phyloP scores from a whole-genome alignment of 2,329 filamentous ascomycete species.

The Colletotrichum liriopes region DNA sequence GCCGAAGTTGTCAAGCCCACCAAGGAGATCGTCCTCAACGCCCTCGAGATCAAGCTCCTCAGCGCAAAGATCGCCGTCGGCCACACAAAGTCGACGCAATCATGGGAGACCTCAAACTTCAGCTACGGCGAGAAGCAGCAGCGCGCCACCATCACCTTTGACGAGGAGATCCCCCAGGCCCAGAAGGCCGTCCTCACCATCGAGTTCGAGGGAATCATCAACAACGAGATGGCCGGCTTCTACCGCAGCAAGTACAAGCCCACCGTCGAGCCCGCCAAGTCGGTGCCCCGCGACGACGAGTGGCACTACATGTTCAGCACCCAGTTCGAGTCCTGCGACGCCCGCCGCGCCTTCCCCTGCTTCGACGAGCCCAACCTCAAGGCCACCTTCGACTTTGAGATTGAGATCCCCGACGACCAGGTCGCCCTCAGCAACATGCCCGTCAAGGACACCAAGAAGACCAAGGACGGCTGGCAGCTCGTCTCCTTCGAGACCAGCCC shows the following conservation, averaged over 20 bases:
- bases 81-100: slow-evolving; percentile 69
- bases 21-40: slow-evolving; percentile 86
- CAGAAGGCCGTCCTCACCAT: slow-evolving; percentile 78
- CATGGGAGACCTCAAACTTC: slow-evolving; percentile 76
- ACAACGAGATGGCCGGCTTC: slow-evolving; percentile 93
- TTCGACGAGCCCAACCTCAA: slow-evolving; percentile 99
- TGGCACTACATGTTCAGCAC: slow-evolving; percentile 89
- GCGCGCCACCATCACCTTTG: slow-evolving; percentile 84
- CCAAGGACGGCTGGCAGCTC: slow-evolving; percentile 76
- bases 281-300: slow-evolving; percentile 81
- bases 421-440: slow-evolving; percentile 97
- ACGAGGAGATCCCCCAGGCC: slow-evolving; percentile 77
- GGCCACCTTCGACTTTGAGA: slow-evolving; percentile 93
- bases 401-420: slow-evolving; percentile 91
- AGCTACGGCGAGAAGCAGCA: slow-evolving; percentile 88
- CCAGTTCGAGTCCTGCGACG: slow-evolving; percentile 97
- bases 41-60: slow-evolving; percentile 85
- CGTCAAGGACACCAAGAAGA: slow-evolving; percentile 77
- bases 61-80: slow-evolving; percentile 73
- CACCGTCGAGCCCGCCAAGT: slow-evolving; percentile 77
- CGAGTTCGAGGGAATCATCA: slow-evolving; percentile 85
- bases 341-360: slow-evolving; percentile 94
- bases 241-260: slow-evolving; percentile 96
- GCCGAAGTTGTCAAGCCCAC: slow-evolving; percentile 80
- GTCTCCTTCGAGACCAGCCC: slow-evolving; percentile 89